These are phyloP conservation scores for Xylariaceae sp. DNA, from an alignment of 2,329 filamentous ascomycete genomes.

Conservation along the genomic window DNA sequence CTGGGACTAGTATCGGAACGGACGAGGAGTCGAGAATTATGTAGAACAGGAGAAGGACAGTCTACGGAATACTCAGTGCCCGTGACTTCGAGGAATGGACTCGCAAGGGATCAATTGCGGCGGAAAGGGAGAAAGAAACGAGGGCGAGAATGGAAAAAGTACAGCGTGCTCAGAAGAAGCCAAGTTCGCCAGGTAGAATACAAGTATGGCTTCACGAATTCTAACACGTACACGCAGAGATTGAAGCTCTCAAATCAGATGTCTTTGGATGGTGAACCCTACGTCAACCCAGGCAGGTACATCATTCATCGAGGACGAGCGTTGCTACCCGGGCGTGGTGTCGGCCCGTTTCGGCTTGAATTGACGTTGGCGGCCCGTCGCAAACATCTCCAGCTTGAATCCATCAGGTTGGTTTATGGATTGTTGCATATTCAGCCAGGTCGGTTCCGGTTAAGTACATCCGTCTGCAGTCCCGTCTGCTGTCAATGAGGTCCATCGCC, in stretches of 20 bases:
- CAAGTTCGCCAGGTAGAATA: background rate
- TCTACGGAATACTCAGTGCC: no score
- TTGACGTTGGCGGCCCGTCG: background rate
- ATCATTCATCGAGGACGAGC: background rate
- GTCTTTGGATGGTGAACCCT: background rate
- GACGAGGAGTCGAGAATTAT: no score
- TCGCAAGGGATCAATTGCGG: background rate
- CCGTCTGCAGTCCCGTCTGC: no score
- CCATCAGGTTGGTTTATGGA: no score
- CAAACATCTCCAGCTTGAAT: background rate
- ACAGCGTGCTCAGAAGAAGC: background rate
- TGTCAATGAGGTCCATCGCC: background rate
- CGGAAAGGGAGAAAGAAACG: background rate
- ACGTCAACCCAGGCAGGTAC: background rate
- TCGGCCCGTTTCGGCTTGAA: background rate
- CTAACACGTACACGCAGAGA: background rate
- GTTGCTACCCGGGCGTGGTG: no score
- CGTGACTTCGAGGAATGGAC: background rate
- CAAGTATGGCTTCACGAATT: background rate
- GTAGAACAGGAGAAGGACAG: background rate
- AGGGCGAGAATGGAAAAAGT: background rate
- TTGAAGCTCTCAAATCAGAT: background rate
- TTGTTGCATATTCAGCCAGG: background rate
- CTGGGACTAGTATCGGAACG: background rate
- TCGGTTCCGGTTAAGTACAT: no score